These are phyloP conservation scores for Pseudozyma pruni DNA, from an alignment of 1,284 basidiomycete species.

Conservation along the genomic window DNA sequence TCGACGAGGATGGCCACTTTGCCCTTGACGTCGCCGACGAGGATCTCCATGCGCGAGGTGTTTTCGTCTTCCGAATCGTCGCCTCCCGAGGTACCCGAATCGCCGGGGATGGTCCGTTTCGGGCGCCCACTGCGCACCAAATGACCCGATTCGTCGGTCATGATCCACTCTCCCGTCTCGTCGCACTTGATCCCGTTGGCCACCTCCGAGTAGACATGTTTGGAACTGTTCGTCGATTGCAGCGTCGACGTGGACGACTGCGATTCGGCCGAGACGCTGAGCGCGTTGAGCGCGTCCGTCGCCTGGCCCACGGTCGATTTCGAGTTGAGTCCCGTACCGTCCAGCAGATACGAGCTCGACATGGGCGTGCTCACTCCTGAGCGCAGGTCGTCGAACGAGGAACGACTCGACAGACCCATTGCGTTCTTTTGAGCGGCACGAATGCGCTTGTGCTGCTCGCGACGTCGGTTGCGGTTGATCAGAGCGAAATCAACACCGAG, in stretches of 20 bases:
- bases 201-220: constrained; percentile 51
- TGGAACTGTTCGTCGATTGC: constrained; percentile 17
- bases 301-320: constrained; percentile 24
- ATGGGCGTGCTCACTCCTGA: constrained; percentile 57
- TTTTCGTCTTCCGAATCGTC: constrained; percentile 67
- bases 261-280: constrained; percentile 36
- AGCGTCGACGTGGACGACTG: constrained; percentile 6
- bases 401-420: constrained; percentile 37
- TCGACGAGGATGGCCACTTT: constrained; percentile 92
- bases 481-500: constrained; percentile 95
- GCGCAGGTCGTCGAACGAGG: constrained; percentile 50
- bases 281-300: constrained; percentile 39
- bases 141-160: constrained; percentile 62
- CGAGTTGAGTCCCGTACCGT: constrained; percentile 38
- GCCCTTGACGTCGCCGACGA: constrained; percentile 95
- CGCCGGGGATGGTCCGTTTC: constrained; percentile 21
- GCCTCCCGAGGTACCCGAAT: constrained; percentile 19
- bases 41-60: constrained; percentile 80
- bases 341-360: constrained; percentile 51
- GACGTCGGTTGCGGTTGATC: constrained; percentile 83
- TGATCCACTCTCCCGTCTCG: constrained; percentile 67
- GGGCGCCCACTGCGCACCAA: constrained; percentile 54
- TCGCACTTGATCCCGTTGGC: constrained; percentile 68
- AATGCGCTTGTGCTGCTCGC: constrained; percentile 60
- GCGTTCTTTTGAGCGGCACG: constrained; percentile 46